Percentiles rank a stretch among this genome's conserved stretches.
phyloP scores from a whole-genome alignment of 768 basidiomycete genomes.

The Xerocomus spinulosus region DNA sequence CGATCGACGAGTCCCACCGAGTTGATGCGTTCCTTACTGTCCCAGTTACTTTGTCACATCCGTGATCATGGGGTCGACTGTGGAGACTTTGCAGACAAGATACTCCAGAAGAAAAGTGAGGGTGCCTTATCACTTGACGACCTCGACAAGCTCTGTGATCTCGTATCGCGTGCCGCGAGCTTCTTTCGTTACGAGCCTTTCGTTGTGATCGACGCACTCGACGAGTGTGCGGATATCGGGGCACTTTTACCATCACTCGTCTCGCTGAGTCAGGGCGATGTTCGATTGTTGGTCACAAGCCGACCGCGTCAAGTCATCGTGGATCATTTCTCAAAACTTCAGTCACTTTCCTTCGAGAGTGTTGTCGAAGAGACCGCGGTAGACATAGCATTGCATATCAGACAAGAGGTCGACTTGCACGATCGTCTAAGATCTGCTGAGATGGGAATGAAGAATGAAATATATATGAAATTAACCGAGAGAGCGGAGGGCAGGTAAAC shows the following conservation, averaged over 20 bases:
- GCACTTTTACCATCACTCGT: too few species aligned
- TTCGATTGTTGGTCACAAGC: neutral
- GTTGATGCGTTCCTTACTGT: neutral
- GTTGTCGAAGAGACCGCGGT: neutral
- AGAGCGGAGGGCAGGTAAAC: constrained; percentile 1
- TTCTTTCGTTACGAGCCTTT: too few species aligned
- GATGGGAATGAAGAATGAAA: neutral
- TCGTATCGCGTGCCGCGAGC: neutral
- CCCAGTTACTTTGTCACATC: neutral
- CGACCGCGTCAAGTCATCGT: neutral
- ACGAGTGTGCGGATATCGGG: too few species aligned
- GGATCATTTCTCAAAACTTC: neutral
- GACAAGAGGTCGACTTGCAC: neutral
- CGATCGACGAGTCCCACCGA: neutral
- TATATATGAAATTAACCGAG: neutral
- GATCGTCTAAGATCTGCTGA: neutral
- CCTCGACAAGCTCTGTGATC: neutral
- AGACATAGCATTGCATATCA: neutral
- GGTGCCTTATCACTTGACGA: neutral
- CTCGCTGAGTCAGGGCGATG: too few species aligned
- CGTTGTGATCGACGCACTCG: too few species aligned
- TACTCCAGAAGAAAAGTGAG: neutral
- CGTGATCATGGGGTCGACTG: neutral
- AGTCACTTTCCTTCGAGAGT: neutral
- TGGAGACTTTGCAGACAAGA: neutral